Evolutionary conservation across 169 alveolate species (phyloP).

Genomic region (Cryptosporidium sp.): DNA sequence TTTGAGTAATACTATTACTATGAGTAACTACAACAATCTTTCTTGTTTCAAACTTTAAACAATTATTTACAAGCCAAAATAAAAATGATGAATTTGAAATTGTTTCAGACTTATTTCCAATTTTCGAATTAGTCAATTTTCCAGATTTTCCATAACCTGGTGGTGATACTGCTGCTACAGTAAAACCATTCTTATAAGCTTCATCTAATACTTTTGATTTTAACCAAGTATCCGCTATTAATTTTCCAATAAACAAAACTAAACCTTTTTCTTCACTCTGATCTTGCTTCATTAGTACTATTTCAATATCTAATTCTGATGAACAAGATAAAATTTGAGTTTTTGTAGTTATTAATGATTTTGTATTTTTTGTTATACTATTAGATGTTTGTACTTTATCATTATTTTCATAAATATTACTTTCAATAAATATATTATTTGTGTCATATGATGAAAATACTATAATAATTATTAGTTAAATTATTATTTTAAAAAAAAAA

Average conservation of each 20-base stretch:
- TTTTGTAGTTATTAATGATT: background rate
- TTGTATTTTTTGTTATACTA: background rate
- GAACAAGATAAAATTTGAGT: slow-evolving; percentile 63
- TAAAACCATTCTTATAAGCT: slow-evolving; percentile 42
- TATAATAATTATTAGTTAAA: background rate
- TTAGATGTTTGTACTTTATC: background rate
- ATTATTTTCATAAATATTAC: background rate
- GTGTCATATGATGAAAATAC: slow-evolving; percentile 9
- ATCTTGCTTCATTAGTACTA: slow-evolving; percentile 29
- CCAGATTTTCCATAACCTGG: slow-evolving; percentile 65
- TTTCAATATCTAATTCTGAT: slow-evolving; percentile 56
- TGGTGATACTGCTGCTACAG: slow-evolving; percentile 44
- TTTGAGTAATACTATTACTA: slow-evolving; percentile 67
- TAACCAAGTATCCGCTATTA: slow-evolving; percentile 38
- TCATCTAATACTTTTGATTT: slow-evolving; percentile 36
- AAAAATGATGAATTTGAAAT: slow-evolving; percentile 50
- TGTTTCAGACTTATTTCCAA: background rate
- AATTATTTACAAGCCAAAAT: slow-evolving; percentile 39
- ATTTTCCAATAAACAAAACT: slow-evolving; percentile 64
- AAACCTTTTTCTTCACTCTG: slow-evolving; percentile 54
- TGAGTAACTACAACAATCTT: slow-evolving; percentile 49
- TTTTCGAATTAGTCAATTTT: background rate
- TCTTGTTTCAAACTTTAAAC: slow-evolving; percentile 38
- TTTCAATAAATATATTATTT: slow-evolving; percentile 7
- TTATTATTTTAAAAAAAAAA: background rate